phyloP scores from a whole-genome alignment of 148 eudicot genomes.

The Pharnaceum exiguum region DNA sequence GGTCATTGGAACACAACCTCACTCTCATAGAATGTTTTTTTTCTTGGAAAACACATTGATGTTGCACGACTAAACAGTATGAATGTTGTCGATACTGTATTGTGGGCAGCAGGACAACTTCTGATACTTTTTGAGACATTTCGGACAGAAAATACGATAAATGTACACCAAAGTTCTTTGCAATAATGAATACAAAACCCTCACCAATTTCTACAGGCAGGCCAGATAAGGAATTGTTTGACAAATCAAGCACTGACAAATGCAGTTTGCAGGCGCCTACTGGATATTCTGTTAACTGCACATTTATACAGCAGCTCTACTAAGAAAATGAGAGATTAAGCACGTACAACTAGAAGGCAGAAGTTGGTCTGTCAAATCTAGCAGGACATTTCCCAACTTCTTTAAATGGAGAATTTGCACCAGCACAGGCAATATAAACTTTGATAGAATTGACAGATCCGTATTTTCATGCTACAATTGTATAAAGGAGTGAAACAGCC shows the following conservation, averaged over 20 bases:
- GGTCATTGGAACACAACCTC: no score
- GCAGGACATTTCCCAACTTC: neutral
- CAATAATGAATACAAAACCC: conserved; percentile 13
- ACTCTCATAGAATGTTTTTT: no score
- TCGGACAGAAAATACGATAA: no score
- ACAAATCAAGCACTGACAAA: conserved; percentile 76
- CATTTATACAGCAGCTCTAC: conserved; percentile 13
- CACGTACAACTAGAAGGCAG: neutral
- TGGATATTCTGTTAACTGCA: conserved; percentile 82
- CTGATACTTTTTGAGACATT: no score
- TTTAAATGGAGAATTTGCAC: neutral
- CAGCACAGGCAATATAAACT: neutral
- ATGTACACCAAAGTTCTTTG: neutral
- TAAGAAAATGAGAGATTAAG: conserved; percentile 8
- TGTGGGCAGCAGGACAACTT: no score
- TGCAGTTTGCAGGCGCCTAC: conserved; percentile 81
- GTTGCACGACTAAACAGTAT: no score
- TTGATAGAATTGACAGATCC: neutral
- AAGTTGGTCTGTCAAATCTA: neutral
- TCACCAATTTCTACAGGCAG: conserved; percentile 96
- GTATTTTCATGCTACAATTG: no score
- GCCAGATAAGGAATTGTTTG: conserved; percentile 91
- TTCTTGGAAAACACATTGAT: no score
- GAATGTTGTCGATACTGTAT: no score
- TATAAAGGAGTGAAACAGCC: no score